Evolutionary conservation across 345 rosid species (phyloP), one percentile per base, ranked within the genome.

Genomic region (Excoecaria agallocha): DNA sequence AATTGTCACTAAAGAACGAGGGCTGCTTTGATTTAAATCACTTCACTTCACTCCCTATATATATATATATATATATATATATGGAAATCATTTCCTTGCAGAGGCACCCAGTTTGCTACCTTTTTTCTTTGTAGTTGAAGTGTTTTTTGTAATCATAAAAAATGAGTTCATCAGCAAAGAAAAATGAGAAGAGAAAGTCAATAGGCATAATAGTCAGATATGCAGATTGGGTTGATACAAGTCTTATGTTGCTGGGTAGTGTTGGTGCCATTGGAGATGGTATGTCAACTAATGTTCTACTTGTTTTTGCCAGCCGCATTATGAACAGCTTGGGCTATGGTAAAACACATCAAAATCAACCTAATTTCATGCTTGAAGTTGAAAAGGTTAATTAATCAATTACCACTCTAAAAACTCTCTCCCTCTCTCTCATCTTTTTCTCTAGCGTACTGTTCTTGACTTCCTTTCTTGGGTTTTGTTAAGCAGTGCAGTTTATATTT

Each of bases 251-350:
- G 13, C 68, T 93, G 86, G 98, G 98, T 4, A 89, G 90, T 4
- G 6, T 89, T 59, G 98, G 98, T 63, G 96, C 94, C 56, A 83
- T 93, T 63, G 96, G 98, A 43, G 96, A 93, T 83, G 96, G 96
- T 52, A 89, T 91, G 96, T 91, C 96, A 5, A 93, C 93, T 30
- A 90, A 93, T 65, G 78, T 81, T 68, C 83, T 90, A 58, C 81
- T 91, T 68, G 82, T 93, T n/a, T 93, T 91, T 60, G 94, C 94
- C 22, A 88, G 98, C 85, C 85, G 82, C 69, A 66, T 93, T 39
- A 87, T 93, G 91, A 91, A 93, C 59, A 88, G 87, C 80, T 84
- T 93, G 82, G 96, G 94, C 12, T 83, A 78, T 56, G 90, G 96
- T 74, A 66, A 70, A 63, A 68, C 82, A 56, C 84, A 84, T 75